A percentile compares a stretch with the other conserved stretches of the same genome.
Evolutionary conservation across 495 filamentous ascomycete genomes (phyloP).

Genomic region (Penicillium argentinense): DNA sequence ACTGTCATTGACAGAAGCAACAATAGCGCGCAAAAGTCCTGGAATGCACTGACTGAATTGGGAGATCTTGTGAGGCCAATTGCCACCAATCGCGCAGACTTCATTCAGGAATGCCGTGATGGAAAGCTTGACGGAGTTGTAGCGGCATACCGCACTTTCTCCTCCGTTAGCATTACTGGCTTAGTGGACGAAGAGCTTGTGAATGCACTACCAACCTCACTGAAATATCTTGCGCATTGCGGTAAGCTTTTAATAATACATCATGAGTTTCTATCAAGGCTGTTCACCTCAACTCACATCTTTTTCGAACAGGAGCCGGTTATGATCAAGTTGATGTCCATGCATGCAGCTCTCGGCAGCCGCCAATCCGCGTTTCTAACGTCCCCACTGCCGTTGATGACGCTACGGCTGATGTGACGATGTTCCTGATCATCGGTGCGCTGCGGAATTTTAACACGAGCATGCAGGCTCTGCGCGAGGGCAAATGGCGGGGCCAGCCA

Average conservation of each 20-base stretch:
- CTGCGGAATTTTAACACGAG: conserved; percentile 67
- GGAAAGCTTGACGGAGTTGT: conserved; percentile 67
- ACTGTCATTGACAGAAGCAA: background rate
- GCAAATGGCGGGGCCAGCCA: conserved; percentile 55
- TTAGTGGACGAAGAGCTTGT: conserved; percentile 65
- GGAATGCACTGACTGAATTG: conserved; percentile 48
- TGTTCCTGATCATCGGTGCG: conserved; percentile 78
- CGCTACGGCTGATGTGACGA: conserved; percentile 73
- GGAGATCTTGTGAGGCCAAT: conserved; percentile 49
- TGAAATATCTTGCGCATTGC: conserved; percentile 57
- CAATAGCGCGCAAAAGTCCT: conserved; percentile 32
- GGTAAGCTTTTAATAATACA: conserved; percentile 26
- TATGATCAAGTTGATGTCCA: conserved; percentile 78
- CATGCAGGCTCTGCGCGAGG: conserved; percentile 59
- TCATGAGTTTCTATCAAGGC: no score
- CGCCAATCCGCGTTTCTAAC: conserved; percentile 70
- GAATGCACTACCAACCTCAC: conserved; percentile 52
- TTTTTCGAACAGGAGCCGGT: conserved; percentile 56
- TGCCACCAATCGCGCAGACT: conserved; percentile 60
- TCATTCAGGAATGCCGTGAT: conserved; percentile 69
- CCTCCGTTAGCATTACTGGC: conserved; percentile 66
- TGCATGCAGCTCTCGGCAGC: conserved; percentile 61
- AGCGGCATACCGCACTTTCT: conserved; percentile 77
- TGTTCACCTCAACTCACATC: background rate
- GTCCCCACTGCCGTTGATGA: conserved; percentile 79